phyloP scores from a whole-genome alignment of 1,284 basidiomycete genomes.

The Ustilago tritici region DNA sequence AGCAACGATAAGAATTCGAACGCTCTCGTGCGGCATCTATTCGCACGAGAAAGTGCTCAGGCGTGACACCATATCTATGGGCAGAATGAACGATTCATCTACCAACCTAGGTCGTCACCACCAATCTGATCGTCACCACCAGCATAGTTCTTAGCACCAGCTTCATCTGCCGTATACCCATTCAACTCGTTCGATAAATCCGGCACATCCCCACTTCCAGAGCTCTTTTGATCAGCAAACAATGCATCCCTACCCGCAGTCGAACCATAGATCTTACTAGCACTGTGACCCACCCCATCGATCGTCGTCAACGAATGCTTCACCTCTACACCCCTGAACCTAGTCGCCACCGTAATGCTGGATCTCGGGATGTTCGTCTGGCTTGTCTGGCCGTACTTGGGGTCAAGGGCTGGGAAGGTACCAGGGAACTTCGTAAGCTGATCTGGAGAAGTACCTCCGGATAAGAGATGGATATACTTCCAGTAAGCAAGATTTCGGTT shows the following conservation, averaged over 20 bases:
- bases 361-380: constrained; percentile 31
- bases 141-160: constrained; percentile 22
- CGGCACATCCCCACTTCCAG: constrained; percentile 15
- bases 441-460: constrained; percentile 13
- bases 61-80: not conserved
- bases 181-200: constrained; percentile 21
- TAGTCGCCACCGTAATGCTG: constrained; percentile 12
- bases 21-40: too few species aligned
- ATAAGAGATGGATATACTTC: constrained; percentile 61
- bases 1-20: too few species aligned
- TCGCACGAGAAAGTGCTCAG: too few species aligned
- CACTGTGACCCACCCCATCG: constrained; percentile 57
- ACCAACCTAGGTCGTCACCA: not conserved
- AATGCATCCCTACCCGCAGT: constrained; percentile 59
- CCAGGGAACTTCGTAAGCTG: constrained; percentile 42
- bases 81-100: not conserved
- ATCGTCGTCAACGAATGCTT: constrained; percentile 56
- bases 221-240: constrained; percentile 39
- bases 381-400: constrained; percentile 10
- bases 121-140: not conserved
- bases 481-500: constrained; percentile 56
- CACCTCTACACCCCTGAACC: constrained; percentile 38
- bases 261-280: constrained; percentile 54
- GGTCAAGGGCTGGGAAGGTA: constrained; percentile 44
- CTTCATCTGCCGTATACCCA: constrained; percentile 31